Conservation (phyloP, 768 basidiomycete genomes). For the Leccinum longicurvipes region DNA sequence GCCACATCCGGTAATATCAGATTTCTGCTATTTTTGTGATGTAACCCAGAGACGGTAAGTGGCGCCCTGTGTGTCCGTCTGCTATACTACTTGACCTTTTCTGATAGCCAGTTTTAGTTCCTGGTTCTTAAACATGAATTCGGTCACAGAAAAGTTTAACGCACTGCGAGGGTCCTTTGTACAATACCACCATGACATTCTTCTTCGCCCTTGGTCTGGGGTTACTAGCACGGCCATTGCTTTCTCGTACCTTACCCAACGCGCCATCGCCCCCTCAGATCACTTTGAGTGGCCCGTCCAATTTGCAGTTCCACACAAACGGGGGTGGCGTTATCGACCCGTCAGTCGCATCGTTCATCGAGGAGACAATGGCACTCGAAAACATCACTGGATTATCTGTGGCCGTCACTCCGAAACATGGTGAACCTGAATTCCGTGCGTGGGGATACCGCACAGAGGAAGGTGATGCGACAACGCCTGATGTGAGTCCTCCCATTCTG, state of each 20-base stretch:
- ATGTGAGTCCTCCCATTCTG: constrained; percentile 21
- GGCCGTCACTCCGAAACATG: constrained; percentile 24
- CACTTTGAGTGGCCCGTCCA: not conserved
- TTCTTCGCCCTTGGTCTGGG: not conserved
- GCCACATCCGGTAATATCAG: too few species aligned
- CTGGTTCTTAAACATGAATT: not conserved
- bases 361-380: constrained; percentile 13
- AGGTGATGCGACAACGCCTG: constrained; percentile 30
- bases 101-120: not conserved
- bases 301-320: not conserved
- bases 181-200: not conserved
- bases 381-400: constrained; percentile 33
- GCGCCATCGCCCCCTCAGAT: not conserved
- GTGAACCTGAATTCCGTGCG: constrained; percentile 26
- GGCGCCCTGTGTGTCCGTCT: not conserved
- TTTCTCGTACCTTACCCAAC: not conserved
- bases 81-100: not conserved
- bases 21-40: too few species aligned
- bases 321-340: constrained; percentile 10
- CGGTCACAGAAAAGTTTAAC: not conserved
- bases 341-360: constrained; percentile 17
- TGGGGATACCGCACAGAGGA: constrained; percentile 38
- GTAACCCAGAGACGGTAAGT: not conserved
- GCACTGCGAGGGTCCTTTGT: not conserved
- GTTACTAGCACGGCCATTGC: not conserved